These are phyloP conservation scores for Pelargonium myrrhifolium DNA, from an alignment of 441 rosid species.

Conservation along the genomic window DNA sequence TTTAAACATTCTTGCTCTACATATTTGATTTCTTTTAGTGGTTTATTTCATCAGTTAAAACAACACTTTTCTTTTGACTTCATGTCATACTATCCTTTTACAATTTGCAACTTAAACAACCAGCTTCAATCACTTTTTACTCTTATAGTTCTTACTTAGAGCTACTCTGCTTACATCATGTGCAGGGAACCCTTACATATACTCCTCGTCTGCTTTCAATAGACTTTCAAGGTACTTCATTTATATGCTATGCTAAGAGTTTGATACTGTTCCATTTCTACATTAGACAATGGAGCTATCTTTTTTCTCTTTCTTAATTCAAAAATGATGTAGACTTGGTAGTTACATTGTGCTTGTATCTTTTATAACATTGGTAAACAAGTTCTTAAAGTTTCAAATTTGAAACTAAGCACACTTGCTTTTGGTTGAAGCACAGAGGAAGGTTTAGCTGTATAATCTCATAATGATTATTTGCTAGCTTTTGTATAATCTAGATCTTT, in stretches of 20 bases:
- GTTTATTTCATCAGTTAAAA: neutral
- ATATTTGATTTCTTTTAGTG: too few species aligned
- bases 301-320: neutral
- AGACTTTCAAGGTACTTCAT: conserved; percentile 56
- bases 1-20: too few species aligned
- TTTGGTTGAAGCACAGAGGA: neutral
- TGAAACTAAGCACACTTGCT: too few species aligned
- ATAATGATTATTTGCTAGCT: neutral
- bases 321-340: neutral
- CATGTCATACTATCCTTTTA: neutral
- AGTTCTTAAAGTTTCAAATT: too few species aligned
- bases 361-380: neutral
- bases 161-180: neutral
- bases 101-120: neutral
- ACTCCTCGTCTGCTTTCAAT: conserved; percentile 79
- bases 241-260: neutral
- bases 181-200: conserved; percentile 62
- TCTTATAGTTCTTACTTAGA: neutral
- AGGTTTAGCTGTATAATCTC: neutral
- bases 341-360: neutral
- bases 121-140: neutral
- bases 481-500: neutral
- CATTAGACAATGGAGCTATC: neutral
- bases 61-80: neutral
- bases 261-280: neutral